Evolutionary conservation across 1,139 yeast genomes (phyloP).

Genomic region (Kodamaea arcana): DNA sequence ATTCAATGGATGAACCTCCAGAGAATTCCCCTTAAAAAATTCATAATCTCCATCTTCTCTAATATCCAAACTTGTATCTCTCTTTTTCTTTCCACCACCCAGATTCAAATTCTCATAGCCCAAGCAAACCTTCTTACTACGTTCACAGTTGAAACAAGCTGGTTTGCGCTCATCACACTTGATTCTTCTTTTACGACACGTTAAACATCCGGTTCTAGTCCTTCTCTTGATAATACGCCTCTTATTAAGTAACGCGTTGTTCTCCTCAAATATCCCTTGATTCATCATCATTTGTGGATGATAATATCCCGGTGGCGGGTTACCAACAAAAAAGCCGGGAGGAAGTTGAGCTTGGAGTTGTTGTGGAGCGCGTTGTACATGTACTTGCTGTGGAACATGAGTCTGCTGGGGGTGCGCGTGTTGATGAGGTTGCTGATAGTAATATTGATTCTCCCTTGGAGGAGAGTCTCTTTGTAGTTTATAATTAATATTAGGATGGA

Average conservation of each 20-base stretch:
- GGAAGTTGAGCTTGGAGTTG: conserved; percentile 7
- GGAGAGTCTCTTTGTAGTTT: conserved; percentile 3
- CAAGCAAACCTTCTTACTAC: conserved; percentile 63
- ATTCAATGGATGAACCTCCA: no score
- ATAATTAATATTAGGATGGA: conserved; percentile 3
- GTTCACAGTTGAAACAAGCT: conserved; percentile 67
- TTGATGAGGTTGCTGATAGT: neutral
- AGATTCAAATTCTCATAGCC: conserved; percentile 49
- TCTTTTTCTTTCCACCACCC: conserved; percentile 10
- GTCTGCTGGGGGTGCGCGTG: conserved; percentile 4
- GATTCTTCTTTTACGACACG: conserved; percentile 28
- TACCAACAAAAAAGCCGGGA: conserved; percentile 1
- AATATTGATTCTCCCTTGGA: neutral
- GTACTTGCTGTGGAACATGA: conserved; percentile 5
- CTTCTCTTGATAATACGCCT: conserved; percentile 35
- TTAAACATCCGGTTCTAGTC: conserved; percentile 26
- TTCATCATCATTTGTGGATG: conserved; percentile 1
- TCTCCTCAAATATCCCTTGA: conserved; percentile 23
- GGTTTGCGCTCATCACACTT: conserved; percentile 51
- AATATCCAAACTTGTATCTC: conserved; percentile 11
- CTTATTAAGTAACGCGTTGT: conserved; percentile 34
- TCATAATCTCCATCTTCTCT: conserved; percentile 8
- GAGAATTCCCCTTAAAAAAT: no score
- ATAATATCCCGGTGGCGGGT: conserved; percentile 1
- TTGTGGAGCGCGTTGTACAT: conserved; percentile 2